Evolutionary conservation across 805 yeast genomes (phyloP), one percentile per base, ranked within the genome.

Genomic region (Candida sithepensis): DNA sequence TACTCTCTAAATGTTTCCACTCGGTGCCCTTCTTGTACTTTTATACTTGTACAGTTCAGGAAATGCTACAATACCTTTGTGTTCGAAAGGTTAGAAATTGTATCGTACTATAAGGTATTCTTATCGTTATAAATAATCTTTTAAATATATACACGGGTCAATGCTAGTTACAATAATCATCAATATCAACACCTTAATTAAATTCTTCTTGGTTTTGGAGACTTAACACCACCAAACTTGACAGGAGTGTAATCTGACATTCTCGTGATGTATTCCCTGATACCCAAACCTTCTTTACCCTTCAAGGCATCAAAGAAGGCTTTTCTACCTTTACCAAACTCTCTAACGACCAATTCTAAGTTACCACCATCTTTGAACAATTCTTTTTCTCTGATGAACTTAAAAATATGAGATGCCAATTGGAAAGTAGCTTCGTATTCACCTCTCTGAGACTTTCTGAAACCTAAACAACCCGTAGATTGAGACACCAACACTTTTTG

Each of bases 391-490:
- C 81, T 63, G 22, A 92, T 86, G 54, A 75, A 65, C 52, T 82
- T 76, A 67, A 92, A 89, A 69, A 88, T 74, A 53, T 78, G 79
- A 3, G 90, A 72, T 14, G 90, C 72, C 9, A 92, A 84, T 65
- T 90, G 97, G 73, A 85, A 91, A 13, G 85, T 85, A 1, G 96
- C 97, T 68, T 92, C 99, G 61, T 88, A 88, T 66, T 89, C 96
- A 42, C 95, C 88, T 68, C 97, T 82, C 47, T 89, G 89, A 16
- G 94, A 80, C 60, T 90, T 89, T 60, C 89, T 79, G 73, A 90
- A 92, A 3, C 98, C 99, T 44, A 89, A 72, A 62, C 79, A 81
- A 44, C 99, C 99, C 0, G 96, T 85, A 7, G 88, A 78, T 43
- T 88, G 70, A 20, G 84, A 79, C 40, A 84, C 63, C 53, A 79